Percentiles rank a stretch among this genome's conserved stretches.
phyloP scores from a whole-genome alignment of 2,329 filamentous ascomycete genomes.

The Apiospora marii region DNA sequence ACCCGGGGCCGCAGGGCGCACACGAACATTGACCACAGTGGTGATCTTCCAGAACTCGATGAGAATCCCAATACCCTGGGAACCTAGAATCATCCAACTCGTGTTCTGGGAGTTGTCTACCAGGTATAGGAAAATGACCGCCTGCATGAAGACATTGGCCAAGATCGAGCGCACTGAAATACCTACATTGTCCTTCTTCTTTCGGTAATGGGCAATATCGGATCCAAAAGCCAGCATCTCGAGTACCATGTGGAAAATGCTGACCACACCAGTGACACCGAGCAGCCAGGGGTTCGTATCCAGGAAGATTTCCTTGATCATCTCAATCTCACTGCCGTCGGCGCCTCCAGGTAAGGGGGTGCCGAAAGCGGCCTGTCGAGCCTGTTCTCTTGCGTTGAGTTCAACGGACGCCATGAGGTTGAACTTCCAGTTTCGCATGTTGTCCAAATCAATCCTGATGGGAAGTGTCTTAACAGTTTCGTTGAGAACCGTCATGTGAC shows the following conservation, averaged over 20 bases:
- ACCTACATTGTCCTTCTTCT: constrained; percentile 99
- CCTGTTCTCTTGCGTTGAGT: constrained; percentile 83
- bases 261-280: constrained; percentile 82
- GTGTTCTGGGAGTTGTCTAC: constrained; percentile 98
- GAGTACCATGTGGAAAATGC: constrained; percentile 90
- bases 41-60: constrained; percentile 92
- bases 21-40: constrained; percentile 87
- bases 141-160: constrained; percentile 97
- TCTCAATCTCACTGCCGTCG: constrained; percentile 93
- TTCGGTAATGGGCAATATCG: constrained; percentile 97
- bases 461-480: constrained; percentile 85
- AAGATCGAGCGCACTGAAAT: constrained; percentile 96
- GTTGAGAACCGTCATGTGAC: constrained; percentile 91
- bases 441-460: constrained; percentile 83
- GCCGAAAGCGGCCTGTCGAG: constrained; percentile 79
- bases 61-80: constrained; percentile 82
- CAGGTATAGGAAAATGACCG: constrained; percentile 94
- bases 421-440: constrained; percentile 90
- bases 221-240: constrained; percentile 97
- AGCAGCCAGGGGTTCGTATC: constrained; percentile 95
- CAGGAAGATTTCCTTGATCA: constrained; percentile 94
- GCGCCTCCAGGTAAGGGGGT: constrained; percentile 76
- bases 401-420: constrained; percentile 85
- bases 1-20: constrained; percentile 73
- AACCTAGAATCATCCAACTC: constrained; percentile 97